Evolutionary conservation across 106 monocot genomes (phyloP).

Genomic region (Dioscorea dumetorum): DNA sequence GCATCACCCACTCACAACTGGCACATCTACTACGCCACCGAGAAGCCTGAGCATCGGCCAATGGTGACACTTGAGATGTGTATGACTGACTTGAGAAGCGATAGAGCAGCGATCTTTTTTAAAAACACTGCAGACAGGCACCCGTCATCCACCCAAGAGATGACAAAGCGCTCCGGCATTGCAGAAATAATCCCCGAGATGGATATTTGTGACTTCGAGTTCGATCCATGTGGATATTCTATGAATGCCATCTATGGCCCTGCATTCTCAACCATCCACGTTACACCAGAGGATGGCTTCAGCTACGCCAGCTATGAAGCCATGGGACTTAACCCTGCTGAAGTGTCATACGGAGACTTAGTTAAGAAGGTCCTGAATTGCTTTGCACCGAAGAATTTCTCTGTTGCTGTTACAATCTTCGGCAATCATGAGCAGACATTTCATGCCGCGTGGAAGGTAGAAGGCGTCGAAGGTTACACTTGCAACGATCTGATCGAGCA

Average conservation of each 20-base stretch:
- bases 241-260: constrained; percentile 64
- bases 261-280: constrained; percentile 67
- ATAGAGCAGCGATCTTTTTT: constrained; percentile 65
- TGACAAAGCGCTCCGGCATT: constrained; percentile 74
- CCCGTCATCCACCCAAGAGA: constrained; percentile 29
- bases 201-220: constrained; percentile 87
- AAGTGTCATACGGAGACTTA: constrained; percentile 16
- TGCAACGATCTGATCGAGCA: constrained; percentile 26
- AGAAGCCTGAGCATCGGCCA: constrained; percentile 34
- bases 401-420: constrained; percentile 43
- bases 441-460: constrained; percentile 18
- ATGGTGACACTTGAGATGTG: constrained; percentile 91
- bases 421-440: constrained; percentile 17
- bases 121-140: constrained; percentile 30
- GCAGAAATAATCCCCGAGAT: constrained; percentile 64
- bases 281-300: constrained; percentile 83
- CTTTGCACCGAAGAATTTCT: constrained; percentile 42
- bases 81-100: constrained; percentile 69
- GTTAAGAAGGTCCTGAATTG: constrained; percentile 50
- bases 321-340: constrained; percentile 51
- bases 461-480: constrained; percentile 9
- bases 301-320: constrained; percentile 89
- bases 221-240: constrained; percentile 89
- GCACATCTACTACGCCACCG: constrained; percentile 83
- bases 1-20: constrained; percentile 45